Evolutionary conservation across 108 stramenopile species (phyloP), one percentile per base, ranked within the genome.

Genomic region (Aurantiochytrium sp.): DNA sequence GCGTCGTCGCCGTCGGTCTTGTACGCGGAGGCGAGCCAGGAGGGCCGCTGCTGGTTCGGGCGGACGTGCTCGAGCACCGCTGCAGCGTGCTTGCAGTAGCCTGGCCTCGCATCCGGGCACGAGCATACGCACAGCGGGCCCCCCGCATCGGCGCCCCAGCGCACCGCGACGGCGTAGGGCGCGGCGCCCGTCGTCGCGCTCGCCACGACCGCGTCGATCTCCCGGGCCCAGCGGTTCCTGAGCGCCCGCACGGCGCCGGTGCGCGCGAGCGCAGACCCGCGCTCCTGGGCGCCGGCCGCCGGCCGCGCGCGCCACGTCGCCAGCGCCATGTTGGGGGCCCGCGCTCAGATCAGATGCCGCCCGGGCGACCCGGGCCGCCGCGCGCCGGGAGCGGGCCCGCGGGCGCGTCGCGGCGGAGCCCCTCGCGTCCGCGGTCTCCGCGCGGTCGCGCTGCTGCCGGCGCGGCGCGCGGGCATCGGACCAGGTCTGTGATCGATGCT

Each of bases 31-130:
- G n/a, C 39, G 32, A 81, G 73, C 73, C 73, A 81, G 19, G 73
- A 41, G 6, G 73, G 73, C n/a, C 39, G n/a, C 17, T 65, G 59
- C 6, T 24, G 59, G 10, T 34, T 27, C 27, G 73, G 73, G n/a
- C 45, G 21, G 21, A 24, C 39, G 24, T 41, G n/a, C 3, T 81
- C 73, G 6, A 81, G 8, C 6, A 81, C 73, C 45, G 73, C 73
- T 1, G 73, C 73, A 17, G 73, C 73, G 45, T 81, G 73, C 2
- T 81, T 81, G 73, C 73, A 81, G 30, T 81, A 81, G n/a, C 73
- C 73, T 19, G 39, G 42, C 10, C 73, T 6, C 39, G 39, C n/a
- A 4, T 81, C 73, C n/a, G 73, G 73, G 73, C 73, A 81, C 39
- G 73, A 48, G 45, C 73, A 81, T n/a, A 81, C 30, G 73, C 39